Conservation (phyloP, 192 early-diverging fungal genomes). For the Rhizoclosmatium sp. region DNA sequence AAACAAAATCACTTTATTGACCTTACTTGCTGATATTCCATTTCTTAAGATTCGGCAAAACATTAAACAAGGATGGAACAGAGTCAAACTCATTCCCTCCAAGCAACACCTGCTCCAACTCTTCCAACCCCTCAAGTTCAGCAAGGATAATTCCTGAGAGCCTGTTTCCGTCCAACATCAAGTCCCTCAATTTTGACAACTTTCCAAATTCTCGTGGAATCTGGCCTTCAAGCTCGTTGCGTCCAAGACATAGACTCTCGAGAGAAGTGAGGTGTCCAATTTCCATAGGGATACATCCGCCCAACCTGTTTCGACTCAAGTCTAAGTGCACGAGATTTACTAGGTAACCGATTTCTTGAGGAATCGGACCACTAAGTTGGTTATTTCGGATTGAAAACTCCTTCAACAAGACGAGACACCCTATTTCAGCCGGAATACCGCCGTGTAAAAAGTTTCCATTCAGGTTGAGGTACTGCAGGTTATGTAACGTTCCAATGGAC, state of each 20-base stretch:
- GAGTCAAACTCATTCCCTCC: background rate
- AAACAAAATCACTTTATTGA: background rate
- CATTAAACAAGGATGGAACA: background rate
- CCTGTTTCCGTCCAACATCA: background rate
- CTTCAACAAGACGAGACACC: background rate
- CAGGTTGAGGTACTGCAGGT: background rate
- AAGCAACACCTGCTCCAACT: background rate
- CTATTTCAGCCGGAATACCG: background rate
- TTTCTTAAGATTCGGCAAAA: background rate
- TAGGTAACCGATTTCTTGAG: background rate
- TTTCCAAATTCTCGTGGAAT: background rate
- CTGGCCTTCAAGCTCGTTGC: background rate
- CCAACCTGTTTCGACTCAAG: background rate
- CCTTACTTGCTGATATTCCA: background rate
- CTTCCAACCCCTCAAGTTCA: background rate
- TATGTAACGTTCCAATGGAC: background rate
- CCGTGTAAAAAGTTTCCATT: background rate
- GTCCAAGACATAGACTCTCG: background rate
- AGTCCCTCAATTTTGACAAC: background rate
- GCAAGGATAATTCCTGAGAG: background rate
- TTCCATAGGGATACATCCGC: background rate
- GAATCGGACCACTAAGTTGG: background rate
- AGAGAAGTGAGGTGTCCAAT: background rate
- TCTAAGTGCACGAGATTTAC: background rate
- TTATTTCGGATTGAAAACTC: background rate